phyloP scores from a whole-genome alignment of 139 green algal species.

The Eudorina sp. region DNA sequence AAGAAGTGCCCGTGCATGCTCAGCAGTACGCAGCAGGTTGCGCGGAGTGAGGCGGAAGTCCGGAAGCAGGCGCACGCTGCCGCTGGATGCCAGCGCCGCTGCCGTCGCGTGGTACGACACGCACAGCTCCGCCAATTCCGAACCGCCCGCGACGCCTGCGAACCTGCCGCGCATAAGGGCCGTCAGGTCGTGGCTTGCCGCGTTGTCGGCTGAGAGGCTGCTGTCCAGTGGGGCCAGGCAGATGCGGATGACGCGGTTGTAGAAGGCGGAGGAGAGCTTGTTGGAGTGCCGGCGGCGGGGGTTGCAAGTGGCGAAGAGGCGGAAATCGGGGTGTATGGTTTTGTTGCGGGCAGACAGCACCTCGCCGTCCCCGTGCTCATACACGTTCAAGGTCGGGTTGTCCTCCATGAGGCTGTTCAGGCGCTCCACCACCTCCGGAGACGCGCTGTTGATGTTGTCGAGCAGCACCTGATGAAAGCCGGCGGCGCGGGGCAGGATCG shows the following conservation, averaged over 20 bases:
- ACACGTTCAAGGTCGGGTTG: slow-evolving; percentile 50
- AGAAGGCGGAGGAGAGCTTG: slow-evolving; percentile 52
- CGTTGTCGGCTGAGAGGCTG: slow-evolving; percentile 30
- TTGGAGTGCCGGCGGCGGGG: slow-evolving; percentile 24
- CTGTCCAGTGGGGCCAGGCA: slow-evolving; percentile 53
- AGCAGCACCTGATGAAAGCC: slow-evolving; percentile 66
- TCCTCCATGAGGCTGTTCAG: slow-evolving; percentile 62
- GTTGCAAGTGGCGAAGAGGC: slow-evolving; percentile 50
- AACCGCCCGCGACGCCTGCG: slow-evolving; percentile 22
- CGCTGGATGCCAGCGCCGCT: background rate
- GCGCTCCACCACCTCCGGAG: slow-evolving; percentile 59
- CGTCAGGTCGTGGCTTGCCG: slow-evolving; percentile 42
- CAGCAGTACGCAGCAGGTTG: slow-evolving; percentile 21
- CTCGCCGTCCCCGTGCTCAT: slow-evolving; percentile 57
- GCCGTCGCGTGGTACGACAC: slow-evolving; percentile 41
- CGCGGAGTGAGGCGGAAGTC: slow-evolving; percentile 41
- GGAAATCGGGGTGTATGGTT: slow-evolving; percentile 48
- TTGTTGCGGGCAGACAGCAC: background rate
- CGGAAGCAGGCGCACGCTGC: slow-evolving; percentile 4
- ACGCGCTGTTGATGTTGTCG: slow-evolving; percentile 63
- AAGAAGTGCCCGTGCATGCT: background rate
- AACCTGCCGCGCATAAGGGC: slow-evolving; percentile 46
- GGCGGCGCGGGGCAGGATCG: too few species aligned
- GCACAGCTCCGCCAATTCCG: slow-evolving; percentile 44
- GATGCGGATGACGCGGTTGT: slow-evolving; percentile 55